Evolutionary conservation across 164 flowering plant species (phyloP).

Genomic region (Warburgia ugandensis): DNA sequence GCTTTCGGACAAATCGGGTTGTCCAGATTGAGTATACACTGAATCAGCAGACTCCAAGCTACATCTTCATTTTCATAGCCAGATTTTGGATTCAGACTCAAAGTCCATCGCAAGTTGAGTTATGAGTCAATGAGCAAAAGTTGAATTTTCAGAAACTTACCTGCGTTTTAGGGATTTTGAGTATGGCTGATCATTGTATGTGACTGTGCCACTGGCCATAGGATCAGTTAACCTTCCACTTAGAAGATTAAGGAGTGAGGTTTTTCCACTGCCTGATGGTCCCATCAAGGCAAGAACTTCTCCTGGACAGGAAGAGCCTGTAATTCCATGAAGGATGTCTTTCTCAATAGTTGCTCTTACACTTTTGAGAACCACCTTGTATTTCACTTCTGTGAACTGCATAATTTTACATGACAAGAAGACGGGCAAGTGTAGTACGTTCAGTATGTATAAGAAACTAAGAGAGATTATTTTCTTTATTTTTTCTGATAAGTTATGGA

Average conservation of each 20-base stretch:
- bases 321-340: slow-evolving; percentile 68
- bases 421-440: too few relatives aligned
- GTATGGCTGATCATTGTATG: slow-evolving; percentile 84
- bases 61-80: too few relatives aligned
- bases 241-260: slow-evolving; percentile 68
- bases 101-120: too few relatives aligned
- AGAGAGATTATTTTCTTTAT: too few relatives aligned
- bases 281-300: slow-evolving; percentile 95
- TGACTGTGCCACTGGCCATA: slow-evolving; percentile 46
- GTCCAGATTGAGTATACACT: too few relatives aligned
- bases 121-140: too few relatives aligned
- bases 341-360: slow-evolving; percentile 47
- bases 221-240: slow-evolving; percentile 58
- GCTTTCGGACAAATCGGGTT: too few relatives aligned
- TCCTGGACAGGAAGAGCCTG: slow-evolving; percentile 77
- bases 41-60: too few relatives aligned
- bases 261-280: slow-evolving; percentile 96
- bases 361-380: slow-evolving; percentile 71
- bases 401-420: slow-evolving; percentile 4
- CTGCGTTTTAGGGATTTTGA: slow-evolving; percentile 79
- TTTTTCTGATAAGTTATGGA: too few relatives aligned
- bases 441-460: too few relatives aligned
- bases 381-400: slow-evolving; percentile 86
- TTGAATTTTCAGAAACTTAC: slow-evolving; percentile 25
- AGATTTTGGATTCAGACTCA: too few relatives aligned